Evolutionary conservation across 2,329 filamentous ascomycete species (phyloP), one percentile per base, ranked within the genome.

Genomic region (Exophiala mesophila): DNA sequence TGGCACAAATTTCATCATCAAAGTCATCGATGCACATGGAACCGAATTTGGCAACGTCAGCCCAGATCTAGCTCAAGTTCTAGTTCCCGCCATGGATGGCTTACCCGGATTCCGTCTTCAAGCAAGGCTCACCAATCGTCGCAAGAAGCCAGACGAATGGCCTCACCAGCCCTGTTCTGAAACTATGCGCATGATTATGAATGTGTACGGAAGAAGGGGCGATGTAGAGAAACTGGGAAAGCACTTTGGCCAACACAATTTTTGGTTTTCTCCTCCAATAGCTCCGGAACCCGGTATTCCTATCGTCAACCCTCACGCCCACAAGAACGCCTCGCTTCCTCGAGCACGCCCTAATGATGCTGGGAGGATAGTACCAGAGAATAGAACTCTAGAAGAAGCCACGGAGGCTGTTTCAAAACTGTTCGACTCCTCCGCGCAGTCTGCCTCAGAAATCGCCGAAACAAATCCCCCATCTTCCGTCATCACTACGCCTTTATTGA

Each of bases 341-440:
- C 47, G 15, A 54, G 48, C 28, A 35, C 49, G 35, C 44, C 58
- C 13, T 39, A 20, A 31, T 18, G 12, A 51, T 52, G 29, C 55
- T 52, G 16, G 34, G 8, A 38, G 41, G 5, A 52, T 62, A 34
- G 59, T 60, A 26, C 64, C 63, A 20, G 68, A 69, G 39, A 63
- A 67, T 35, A 77, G 87, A 21, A 90, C 86, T 1, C 80, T 82
- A 1, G 90, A 97, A 55, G 88, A 97, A 63, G 83, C 95, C 45
- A 83, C 84, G 7, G 82, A 80, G 50, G 88, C 95, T 44, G 84
- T 95, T 16, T 77, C 87, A 62, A 81, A 80, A 30, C 86, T 97
- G 59, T 95, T 98, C 57, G 88, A 96, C 65, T 83, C 82, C 5
- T 77, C 96, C 28, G 47, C 55, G 6, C 77, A 82, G 18, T 82